Evolutionary conservation across 2,329 filamentous ascomycete genomes (phyloP).

Genomic region (Lecanicillium sp.): DNA sequence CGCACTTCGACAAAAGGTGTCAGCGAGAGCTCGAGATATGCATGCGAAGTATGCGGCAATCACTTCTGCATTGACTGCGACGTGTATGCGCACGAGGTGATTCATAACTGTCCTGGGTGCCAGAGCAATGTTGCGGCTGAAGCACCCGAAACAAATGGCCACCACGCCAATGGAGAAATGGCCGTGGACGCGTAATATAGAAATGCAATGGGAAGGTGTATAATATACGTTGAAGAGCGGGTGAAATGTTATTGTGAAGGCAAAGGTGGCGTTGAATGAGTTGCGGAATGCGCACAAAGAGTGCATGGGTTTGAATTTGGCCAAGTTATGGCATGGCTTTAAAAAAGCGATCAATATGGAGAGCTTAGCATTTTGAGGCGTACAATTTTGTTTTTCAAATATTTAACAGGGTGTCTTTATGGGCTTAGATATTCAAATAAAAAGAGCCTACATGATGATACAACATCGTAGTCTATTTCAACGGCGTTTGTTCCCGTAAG

Average conservation of each 20-base stretch:
- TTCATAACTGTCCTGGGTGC: constrained; percentile 95
- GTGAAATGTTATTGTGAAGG: too few relatives aligned
- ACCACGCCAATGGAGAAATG: constrained; percentile 34
- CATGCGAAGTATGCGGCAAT: constrained; percentile 74
- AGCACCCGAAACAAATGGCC: constrained; percentile 13
- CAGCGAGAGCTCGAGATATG: constrained; percentile 81
- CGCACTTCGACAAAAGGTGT: constrained; percentile 47
- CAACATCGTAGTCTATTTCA: too few relatives aligned
- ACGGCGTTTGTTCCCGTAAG: too few relatives aligned
- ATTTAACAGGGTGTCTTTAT: not conserved
- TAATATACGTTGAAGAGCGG: not conserved
- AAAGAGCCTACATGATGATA: not conserved
- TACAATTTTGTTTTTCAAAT: not conserved
- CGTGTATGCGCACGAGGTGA: constrained; percentile 84
- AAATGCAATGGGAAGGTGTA: not conserved
- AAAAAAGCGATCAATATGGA: not conserved
- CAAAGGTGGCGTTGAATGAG: too few relatives aligned
- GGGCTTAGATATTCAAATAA: not conserved
- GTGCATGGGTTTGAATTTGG: too few relatives aligned
- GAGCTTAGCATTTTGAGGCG: not conserved
- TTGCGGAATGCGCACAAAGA: too few relatives aligned
- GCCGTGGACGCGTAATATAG: constrained; percentile 28
- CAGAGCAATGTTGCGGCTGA: constrained; percentile 37
- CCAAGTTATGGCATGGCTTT: too few relatives aligned
- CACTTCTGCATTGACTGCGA: constrained; percentile 99